Percentiles rank a stretch among this genome's conserved stretches.
Evolutionary conservation across 1,284 basidiomycete species (phyloP).

Genomic region (Gomphus bonarii): DNA sequence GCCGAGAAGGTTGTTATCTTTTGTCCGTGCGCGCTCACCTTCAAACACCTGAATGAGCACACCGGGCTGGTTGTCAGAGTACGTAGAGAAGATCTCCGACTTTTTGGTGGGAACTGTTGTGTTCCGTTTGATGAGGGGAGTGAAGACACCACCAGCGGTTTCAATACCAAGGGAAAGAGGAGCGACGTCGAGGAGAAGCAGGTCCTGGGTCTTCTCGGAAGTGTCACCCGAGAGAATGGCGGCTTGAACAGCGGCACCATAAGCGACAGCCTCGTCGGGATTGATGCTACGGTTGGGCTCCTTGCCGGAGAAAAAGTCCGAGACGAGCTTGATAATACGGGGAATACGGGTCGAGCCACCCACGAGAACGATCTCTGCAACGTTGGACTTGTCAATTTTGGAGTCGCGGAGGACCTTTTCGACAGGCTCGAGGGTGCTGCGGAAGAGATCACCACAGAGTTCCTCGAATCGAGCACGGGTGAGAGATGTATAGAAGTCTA

Average conservation of each 20-base stretch:
- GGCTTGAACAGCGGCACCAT: slow-evolving; percentile 98
- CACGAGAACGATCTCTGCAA: slow-evolving; percentile 96
- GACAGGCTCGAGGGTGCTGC: slow-evolving; percentile 92
- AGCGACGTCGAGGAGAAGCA: slow-evolving; percentile 94
- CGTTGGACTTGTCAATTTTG: slow-evolving; percentile 93
- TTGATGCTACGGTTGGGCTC: slow-evolving; percentile 97
- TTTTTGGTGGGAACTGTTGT: slow-evolving; percentile 99
- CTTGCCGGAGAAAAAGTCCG: slow-evolving; percentile 98
- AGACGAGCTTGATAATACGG: slow-evolving; percentile 92
- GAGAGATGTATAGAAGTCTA: slow-evolving; percentile 97
- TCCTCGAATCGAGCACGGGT: slow-evolving; percentile 99
- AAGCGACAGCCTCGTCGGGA: slow-evolving; percentile 99
- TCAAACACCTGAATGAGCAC: slow-evolving; percentile 98
- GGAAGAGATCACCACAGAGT: slow-evolving; percentile 96
- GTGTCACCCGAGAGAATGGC: slow-evolving; percentile 97
- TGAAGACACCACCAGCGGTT: slow-evolving; percentile 99
- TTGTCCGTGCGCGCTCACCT: slow-evolving; percentile 98
- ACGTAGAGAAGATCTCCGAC: slow-evolving; percentile 98
- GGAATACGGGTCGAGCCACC: slow-evolving; percentile 99
- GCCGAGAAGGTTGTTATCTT: slow-evolving; percentile 99
- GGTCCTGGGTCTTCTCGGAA: slow-evolving; percentile 95
- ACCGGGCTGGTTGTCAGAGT: slow-evolving; percentile 98
- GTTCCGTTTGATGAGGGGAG: slow-evolving; percentile 95
- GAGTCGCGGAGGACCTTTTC: slow-evolving; percentile 98
- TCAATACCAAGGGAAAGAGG: slow-evolving; percentile 97